A percentile compares a stretch with the other conserved stretches of the same genome.
phyloP scores from a whole-genome alignment of 371 early-diverging fungal genomes.

The Lichtheimia hyalospora region DNA sequence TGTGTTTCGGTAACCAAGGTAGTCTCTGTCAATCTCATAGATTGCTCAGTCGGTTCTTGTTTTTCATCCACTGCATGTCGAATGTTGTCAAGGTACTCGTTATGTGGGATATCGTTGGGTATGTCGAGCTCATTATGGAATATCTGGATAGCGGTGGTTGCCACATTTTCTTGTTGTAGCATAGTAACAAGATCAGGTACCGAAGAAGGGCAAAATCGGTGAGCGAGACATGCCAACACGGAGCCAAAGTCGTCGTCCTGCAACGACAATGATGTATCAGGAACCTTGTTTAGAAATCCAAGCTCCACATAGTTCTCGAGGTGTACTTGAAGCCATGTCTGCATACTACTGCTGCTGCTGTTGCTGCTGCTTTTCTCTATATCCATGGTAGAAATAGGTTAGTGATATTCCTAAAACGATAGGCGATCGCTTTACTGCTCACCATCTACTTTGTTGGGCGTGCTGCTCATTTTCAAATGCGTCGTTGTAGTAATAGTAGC shows the following conservation, averaged over 20 bases:
- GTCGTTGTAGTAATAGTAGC: background rate
- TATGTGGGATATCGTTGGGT: background rate
- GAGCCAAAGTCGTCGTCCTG: constrained; percentile 12
- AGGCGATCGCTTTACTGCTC: background rate
- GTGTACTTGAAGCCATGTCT: constrained; percentile 43
- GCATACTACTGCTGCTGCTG: constrained; percentile 19
- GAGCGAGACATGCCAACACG: constrained; percentile 31
- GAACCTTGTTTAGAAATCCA: constrained; percentile 16
- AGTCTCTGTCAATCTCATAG: constrained; percentile 4
- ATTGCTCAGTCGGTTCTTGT: constrained; percentile 1
- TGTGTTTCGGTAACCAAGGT: constrained; percentile 5
- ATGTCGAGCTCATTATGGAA: constrained; percentile 11
- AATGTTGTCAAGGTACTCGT: constrained; percentile 6
- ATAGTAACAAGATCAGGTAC: constrained; percentile 22
- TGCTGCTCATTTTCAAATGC: background rate
- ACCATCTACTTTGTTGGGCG: background rate
- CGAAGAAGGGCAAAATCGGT: constrained; percentile 30
- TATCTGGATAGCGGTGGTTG: constrained; percentile 8
- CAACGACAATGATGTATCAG: background rate
- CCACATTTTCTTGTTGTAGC: constrained; percentile 7
- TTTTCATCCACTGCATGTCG: constrained; percentile 8
- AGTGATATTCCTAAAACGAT: background rate
- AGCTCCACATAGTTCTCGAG: constrained; percentile 30
- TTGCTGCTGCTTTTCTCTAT: background rate
- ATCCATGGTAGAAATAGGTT: background rate